A percentile compares a stretch with the other conserved stretches of the same genome.
Evolutionary conservation across 192 early-diverging fungal species (phyloP).

Genomic region (Mortierella antarctica): DNA sequence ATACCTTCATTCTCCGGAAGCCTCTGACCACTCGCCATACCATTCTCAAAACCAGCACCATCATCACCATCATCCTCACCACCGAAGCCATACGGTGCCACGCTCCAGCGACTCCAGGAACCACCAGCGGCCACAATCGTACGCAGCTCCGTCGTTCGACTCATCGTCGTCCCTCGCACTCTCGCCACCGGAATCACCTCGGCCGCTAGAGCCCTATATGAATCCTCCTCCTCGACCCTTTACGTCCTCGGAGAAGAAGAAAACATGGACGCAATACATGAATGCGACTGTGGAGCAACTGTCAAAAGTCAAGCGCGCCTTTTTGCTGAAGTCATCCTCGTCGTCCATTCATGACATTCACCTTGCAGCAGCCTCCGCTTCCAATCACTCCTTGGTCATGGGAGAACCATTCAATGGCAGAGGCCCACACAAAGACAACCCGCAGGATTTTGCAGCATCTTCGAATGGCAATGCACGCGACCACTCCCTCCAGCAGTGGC

Average conservation of each 20-base stretch:
- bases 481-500: neutral
- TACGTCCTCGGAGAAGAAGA: conserved; percentile 20
- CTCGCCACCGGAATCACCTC: conserved; percentile 26
- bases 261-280: conserved; percentile 43
- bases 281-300: conserved; percentile 29
- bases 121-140: conserved; percentile 13
- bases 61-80: neutral
- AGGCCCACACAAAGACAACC: neutral
- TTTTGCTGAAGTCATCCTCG: conserved; percentile 18
- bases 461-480: too few species aligned
- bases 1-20: neutral
- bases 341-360: conserved; percentile 21
- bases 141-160: conserved; percentile 6
- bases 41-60: neutral
- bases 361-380: neutral
- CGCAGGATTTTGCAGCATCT: too few species aligned
- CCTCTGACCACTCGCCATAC: neutral
- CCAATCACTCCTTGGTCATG: neutral
- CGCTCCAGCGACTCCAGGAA: neutral
- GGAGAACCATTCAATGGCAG: neutral
- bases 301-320: conserved; percentile 36
- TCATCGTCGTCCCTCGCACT: conserved; percentile 8
- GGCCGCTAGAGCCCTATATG: conserved; percentile 29
- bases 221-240: conserved; percentile 10
- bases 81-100: conserved; percentile 18